phyloP scores from a whole-genome alignment of 2,329 filamentous ascomycete species.

The Colletotrichum sp. region DNA sequence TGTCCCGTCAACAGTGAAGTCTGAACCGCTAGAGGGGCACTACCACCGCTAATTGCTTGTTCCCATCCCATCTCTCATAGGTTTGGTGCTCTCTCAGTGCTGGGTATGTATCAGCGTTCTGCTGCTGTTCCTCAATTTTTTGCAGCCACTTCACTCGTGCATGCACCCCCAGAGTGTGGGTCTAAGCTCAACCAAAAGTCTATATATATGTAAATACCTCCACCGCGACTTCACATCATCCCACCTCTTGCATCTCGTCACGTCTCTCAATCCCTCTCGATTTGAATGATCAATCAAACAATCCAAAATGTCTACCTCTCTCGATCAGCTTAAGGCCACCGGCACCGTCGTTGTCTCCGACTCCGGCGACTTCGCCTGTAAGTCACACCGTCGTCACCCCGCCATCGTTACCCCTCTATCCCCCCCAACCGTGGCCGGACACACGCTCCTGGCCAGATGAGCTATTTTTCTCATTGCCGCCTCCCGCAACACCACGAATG shows the following conservation, averaged over 20 bases:
- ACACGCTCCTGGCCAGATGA: not conserved
- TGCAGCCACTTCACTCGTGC: not conserved
- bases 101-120: not conserved
- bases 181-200: slow-evolving; percentile 8
- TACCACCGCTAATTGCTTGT: not conserved
- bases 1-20: not conserved
- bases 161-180: slow-evolving; percentile 2
- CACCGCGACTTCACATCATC: not conserved
- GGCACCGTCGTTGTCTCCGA: slow-evolving; percentile 98
- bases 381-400: slow-evolving; percentile 41
- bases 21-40: not conserved
- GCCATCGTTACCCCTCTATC: slow-evolving; percentile 1
- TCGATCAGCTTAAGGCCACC: slow-evolving; percentile 95
- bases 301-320: slow-evolving; percentile 77
- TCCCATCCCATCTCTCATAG: not conserved
- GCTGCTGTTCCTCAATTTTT: not conserved
- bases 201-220: slow-evolving; percentile 17
- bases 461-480: not conserved
- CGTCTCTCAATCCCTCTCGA: not conserved
- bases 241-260: not conserved
- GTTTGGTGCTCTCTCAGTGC: not conserved
- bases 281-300: not conserved
- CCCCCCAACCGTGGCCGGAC: not conserved
- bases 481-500: not conserved
- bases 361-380: slow-evolving; percentile 86